Percentiles rank a stretch among this genome's conserved stretches.
phyloP scores from a whole-genome alignment of 2,329 filamentous ascomycete genomes.

The Scedosporium dehoogii region DNA sequence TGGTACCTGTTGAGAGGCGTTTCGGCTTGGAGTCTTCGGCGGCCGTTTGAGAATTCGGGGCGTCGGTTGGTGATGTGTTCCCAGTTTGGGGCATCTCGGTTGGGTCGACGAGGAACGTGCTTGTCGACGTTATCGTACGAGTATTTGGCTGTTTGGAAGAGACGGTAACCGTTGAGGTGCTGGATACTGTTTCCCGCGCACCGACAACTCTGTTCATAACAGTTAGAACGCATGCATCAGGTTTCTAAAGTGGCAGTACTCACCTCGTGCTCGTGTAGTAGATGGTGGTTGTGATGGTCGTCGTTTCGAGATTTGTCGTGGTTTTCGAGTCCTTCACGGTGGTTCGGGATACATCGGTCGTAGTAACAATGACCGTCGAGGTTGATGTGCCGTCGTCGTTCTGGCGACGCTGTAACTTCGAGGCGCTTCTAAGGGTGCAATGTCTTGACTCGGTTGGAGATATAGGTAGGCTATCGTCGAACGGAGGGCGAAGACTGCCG shows the following conservation, averaged over 20 bases:
- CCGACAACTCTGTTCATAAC: not conserved
- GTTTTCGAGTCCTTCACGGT: slow-evolving; percentile 1
- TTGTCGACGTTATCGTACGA: not conserved
- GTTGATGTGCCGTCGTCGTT: slow-evolving; percentile 2
- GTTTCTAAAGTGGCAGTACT: not conserved
- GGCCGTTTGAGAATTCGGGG: not conserved
- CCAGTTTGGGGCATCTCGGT: not conserved
- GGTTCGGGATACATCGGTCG: not conserved
- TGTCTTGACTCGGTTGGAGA: not conserved
- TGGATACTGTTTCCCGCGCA: slow-evolving; percentile 2
- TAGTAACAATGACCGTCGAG: not conserved
- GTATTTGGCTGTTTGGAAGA: not conserved
- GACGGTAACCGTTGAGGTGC: not conserved
- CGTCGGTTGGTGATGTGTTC: not conserved
- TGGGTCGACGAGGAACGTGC: not conserved
- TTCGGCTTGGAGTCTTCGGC: not conserved
- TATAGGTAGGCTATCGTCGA: not conserved
- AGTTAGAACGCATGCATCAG: not conserved
- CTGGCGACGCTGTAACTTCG: not conserved
- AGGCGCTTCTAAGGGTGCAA: not conserved
- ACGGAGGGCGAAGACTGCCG: not conserved
- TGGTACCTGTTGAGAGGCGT: slow-evolving; percentile 6
- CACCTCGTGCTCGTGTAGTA: slow-evolving; percentile 4
- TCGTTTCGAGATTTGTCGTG: not conserved
- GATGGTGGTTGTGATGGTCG: not conserved